Evolutionary conservation across 73 alveolate genomes (phyloP).

Genomic region (Paramecium tetraurelia): DNA sequence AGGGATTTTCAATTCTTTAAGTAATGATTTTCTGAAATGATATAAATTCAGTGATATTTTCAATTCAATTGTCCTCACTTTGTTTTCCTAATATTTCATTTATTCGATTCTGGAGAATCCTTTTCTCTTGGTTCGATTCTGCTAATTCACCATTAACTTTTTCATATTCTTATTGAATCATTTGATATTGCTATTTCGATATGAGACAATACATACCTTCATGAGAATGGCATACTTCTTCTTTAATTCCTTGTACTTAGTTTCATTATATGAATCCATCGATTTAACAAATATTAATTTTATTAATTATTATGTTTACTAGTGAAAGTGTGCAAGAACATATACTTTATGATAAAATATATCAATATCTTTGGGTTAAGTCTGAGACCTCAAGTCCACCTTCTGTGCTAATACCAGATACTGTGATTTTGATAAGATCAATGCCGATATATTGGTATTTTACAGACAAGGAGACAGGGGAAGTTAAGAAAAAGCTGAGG

Average conservation of each 20-base stretch:
- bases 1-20: neutral
- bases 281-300: neutral
- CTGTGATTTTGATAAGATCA: neutral
- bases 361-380: conserved; percentile 1
- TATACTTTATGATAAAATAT: neutral
- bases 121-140: neutral
- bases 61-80: neutral
- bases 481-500: neutral
- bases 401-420: neutral
- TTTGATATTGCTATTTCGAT: neutral
- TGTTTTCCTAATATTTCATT: conserved; percentile 2
- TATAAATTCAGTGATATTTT: neutral
- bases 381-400: conserved; percentile 1
- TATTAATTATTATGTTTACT: neutral
- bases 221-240: conserved; percentile 2
- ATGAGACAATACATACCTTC: neutral
- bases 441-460: conserved; percentile 34
- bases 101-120: neutral
- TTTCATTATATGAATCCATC: neutral
- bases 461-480: conserved; percentile 2
- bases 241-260: neutral
- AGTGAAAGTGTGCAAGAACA: neutral
- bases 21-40: neutral
- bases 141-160: conserved; percentile 20
- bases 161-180: neutral